These are phyloP conservation scores for Ascochyta pisi DNA, from an alignment of 2,329 filamentous ascomycete species.

Conservation along the genomic window DNA sequence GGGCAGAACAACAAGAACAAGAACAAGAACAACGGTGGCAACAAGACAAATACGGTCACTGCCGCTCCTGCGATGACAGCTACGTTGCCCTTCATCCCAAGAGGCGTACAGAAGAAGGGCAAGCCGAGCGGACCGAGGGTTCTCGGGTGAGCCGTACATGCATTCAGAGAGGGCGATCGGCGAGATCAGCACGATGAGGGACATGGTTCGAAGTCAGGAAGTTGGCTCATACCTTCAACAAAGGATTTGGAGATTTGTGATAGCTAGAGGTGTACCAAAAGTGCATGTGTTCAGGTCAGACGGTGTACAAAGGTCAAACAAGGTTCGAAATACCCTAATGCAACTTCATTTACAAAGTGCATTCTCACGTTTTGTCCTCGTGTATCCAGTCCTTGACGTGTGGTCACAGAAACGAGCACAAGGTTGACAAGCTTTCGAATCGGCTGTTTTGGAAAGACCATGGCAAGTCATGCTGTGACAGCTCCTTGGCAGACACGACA, in stretches of 20 bases:
- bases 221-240: background rate
- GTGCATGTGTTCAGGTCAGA: background rate
- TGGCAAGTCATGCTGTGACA: too few relatives aligned
- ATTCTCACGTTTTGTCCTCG: background rate
- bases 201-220: background rate
- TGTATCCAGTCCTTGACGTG: background rate
- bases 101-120: slow-evolving; percentile 43
- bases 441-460: too few relatives aligned
- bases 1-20: slow-evolving; percentile 54
- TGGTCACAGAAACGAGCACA: background rate
- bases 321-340: slow-evolving; percentile 1
- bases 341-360: background rate
- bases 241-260: background rate
- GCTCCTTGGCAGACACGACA: too few relatives aligned
- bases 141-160: slow-evolving; percentile 30
- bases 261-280: background rate
- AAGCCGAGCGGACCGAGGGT: slow-evolving; percentile 37
- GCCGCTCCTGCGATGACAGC: slow-evolving; percentile 17
- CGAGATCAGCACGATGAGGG: background rate
- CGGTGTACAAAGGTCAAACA: background rate
- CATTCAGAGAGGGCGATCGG: background rate
- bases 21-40: slow-evolving; percentile 43
- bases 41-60: slow-evolving; percentile 21
- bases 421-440: too few relatives aligned
- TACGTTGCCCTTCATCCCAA: slow-evolving; percentile 34